phyloP scores from a whole-genome alignment of 768 basidiomycete genomes.

The Mrakia gelida region DNA sequence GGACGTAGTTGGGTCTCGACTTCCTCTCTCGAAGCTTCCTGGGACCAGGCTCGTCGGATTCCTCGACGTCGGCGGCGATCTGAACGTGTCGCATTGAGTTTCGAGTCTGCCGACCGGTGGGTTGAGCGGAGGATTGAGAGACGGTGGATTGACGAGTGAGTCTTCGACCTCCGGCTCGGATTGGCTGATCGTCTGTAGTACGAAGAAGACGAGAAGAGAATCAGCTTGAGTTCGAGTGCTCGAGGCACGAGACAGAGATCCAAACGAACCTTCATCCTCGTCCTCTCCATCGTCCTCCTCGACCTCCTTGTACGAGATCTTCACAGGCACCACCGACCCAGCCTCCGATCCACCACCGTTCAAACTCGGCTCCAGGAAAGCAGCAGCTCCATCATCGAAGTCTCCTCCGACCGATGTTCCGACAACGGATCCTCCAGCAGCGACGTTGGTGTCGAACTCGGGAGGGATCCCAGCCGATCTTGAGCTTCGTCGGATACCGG shows the following conservation, averaged over 20 bases:
- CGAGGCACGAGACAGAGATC: not conserved
- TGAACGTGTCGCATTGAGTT: conserved; percentile 7
- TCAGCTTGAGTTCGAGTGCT: not conserved
- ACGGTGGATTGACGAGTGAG: not conserved
- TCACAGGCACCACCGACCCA: not conserved
- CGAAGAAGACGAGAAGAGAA: not conserved
- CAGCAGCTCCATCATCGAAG: conserved; percentile 18
- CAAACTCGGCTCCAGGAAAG: not conserved
- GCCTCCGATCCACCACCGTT: not conserved
- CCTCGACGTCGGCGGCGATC: conserved; percentile 8
- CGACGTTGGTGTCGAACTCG: not conserved
- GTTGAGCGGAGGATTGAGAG: not conserved
- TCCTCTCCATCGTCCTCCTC: conserved; percentile 1
- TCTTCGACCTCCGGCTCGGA: conserved; percentile 6
- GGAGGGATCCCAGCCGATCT: not conserved
- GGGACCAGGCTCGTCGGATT: not conserved
- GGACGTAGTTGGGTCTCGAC: conserved; percentile 30
- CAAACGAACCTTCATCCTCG: conserved; percentile 7
- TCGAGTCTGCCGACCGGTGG: not conserved
- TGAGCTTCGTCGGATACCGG: not conserved
- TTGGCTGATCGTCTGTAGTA: not conserved
- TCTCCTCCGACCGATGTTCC: not conserved
- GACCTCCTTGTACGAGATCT: not conserved
- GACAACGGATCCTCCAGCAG: not conserved
- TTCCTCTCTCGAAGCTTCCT: conserved; percentile 32